Evolutionary conservation across 2,329 filamentous ascomycete genomes (phyloP), one percentile per base, ranked within the genome.

Genomic region (Tolypocladium tropicale): DNA sequence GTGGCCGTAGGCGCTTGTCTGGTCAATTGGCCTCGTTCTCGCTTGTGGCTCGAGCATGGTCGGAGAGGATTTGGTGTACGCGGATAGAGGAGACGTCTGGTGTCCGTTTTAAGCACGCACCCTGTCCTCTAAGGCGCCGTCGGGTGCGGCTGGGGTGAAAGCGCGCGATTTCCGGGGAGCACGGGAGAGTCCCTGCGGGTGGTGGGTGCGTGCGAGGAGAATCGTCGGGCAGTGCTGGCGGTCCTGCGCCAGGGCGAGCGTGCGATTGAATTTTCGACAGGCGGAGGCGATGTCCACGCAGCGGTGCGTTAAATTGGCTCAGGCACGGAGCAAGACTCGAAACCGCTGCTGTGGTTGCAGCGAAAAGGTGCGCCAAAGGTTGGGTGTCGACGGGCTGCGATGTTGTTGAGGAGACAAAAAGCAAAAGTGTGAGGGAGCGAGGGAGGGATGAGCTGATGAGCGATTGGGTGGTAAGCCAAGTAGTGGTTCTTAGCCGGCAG

Each of bases 1-100:
- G 62, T 83, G 81, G 55, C 75, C 71, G 67, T 82, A 81, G 59
- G 72, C 63, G 59, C 62, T 65, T 53, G 66, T 62, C 43, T 68
- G 68, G 57, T 72, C 68, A 61, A 70, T 65, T 55, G 65, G 67
- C 56, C 67, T 64, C 56, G 66, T 63, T 56, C 65, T 64, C 34
- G 62, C 59, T 58, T 68, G 68, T 18, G 68, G 64, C 60, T 69
- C 69, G 58, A 70, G 59, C 68, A 70, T 71, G 60, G 30, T 60
- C 50, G 39, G 32, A n/a, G 18, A 7, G 12, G 7, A 11, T 21
- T 12, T 14, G 18, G 46, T 28, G 28, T 18, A 21, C 46, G 6
- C 4, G 28, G 46, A 18, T 28, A 5, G 5, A 32, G 28, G 6
- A 28, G 28, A 50, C 18, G 28, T 32, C 28, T 50, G 30, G 1